phyloP scores from a whole-genome alignment of 768 basidiomycete species.

The Trametes meyenii region DNA sequence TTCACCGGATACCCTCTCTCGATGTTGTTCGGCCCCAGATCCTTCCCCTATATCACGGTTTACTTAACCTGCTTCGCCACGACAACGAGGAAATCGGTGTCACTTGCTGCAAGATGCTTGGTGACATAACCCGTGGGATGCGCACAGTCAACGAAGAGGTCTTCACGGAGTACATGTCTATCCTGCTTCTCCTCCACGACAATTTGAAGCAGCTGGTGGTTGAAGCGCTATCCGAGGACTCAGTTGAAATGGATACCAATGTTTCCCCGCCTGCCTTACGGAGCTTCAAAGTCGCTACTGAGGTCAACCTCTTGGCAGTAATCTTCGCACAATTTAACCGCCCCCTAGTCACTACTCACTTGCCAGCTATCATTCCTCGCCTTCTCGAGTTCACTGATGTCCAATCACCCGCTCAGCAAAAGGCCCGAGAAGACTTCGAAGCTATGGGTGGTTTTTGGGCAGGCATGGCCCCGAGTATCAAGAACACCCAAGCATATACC shows the following conservation, averaged over 20 bases:
- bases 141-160: conserved; percentile 72
- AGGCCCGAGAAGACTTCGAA: conserved; percentile 76
- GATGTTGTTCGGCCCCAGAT: conserved; percentile 77
- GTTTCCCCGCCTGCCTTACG: conserved; percentile 68
- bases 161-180: conserved; percentile 75
- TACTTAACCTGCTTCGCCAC: conserved; percentile 80
- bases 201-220: conserved; percentile 75
- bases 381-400: conserved; percentile 78
- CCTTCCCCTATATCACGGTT: conserved; percentile 68
- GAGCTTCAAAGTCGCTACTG: conserved; percentile 93
- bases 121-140: conserved; percentile 84
- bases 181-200: conserved; percentile 77
- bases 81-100: conserved; percentile 98
- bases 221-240: conserved; percentile 74
- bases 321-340: conserved; percentile 86
- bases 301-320: conserved; percentile 91
- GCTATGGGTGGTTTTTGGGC: conserved; percentile 83
- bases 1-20: conserved; percentile 83
- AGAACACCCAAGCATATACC: conserved; percentile 71
- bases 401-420: conserved; percentile 80
- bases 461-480: conserved; percentile 77
- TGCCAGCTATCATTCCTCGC: conserved; percentile 73
- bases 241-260: conserved; percentile 55
- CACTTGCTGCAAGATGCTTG: conserved; percentile 86
- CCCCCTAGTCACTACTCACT: conserved; percentile 59